Conservation (phyloP, 2,329 filamentous ascomycete species). For the Cercospora sp. region DNA sequence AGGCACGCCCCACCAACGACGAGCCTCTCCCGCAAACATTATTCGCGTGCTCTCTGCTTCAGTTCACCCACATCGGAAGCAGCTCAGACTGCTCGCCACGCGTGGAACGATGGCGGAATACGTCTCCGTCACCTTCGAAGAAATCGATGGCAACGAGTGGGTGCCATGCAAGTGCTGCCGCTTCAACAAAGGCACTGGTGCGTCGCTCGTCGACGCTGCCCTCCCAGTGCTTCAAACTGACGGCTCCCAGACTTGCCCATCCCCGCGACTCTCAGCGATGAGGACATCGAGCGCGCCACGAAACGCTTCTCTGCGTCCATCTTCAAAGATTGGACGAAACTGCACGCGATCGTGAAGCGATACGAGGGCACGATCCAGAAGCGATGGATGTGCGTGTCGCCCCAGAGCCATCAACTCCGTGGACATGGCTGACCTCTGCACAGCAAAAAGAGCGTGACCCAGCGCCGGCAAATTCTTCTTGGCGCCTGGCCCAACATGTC, state of each 20-base stretch:
- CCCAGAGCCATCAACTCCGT: too few species aligned
- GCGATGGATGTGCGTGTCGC: slow-evolving; percentile 47
- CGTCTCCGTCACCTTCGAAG: slow-evolving; percentile 28
- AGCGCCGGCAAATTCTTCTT: slow-evolving; percentile 51
- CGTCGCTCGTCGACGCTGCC: background rate
- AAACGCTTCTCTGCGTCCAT: slow-evolving; percentile 34
- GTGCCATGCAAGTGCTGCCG: slow-evolving; percentile 32
- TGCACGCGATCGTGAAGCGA: slow-evolving; percentile 50
- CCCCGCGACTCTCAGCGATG: slow-evolving; percentile 20
- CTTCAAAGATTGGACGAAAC: slow-evolving; percentile 39
- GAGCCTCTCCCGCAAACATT: background rate
- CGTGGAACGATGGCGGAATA: slow-evolving; percentile 20
- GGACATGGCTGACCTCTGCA: background rate
- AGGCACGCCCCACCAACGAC: background rate
- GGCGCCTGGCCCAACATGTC: slow-evolving; percentile 55
- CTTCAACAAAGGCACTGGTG: slow-evolving; percentile 23
- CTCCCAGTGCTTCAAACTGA: background rate
- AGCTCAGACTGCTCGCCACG: background rate
- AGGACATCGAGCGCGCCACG: slow-evolving; percentile 30
- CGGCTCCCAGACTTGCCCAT: slow-evolving; percentile 25
- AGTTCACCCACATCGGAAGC: background rate
- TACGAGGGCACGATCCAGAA: slow-evolving; percentile 55
- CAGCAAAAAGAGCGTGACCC: slow-evolving; percentile 51
- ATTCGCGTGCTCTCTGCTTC: background rate
- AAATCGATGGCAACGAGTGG: slow-evolving; percentile 23